Evolutionary conservation across 2,329 filamentous ascomycete genomes (phyloP).

Genomic region (Aspergillus sergii): DNA sequence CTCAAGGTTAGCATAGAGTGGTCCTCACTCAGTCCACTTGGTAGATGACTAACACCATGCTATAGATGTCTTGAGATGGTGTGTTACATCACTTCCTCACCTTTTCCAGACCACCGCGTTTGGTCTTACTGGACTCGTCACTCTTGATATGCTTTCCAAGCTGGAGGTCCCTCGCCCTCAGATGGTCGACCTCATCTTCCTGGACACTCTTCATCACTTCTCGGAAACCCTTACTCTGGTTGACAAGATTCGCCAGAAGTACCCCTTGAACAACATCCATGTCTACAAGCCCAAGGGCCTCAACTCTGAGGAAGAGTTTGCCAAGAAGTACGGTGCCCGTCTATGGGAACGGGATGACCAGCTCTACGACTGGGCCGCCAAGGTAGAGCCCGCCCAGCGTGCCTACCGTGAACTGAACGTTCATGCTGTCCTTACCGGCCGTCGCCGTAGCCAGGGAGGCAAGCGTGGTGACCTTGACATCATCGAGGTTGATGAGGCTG

Average conservation of each 20-base stretch:
- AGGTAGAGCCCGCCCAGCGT: conserved; percentile 93
- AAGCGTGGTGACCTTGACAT: conserved; percentile 89
- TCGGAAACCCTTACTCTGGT: conserved; percentile 74
- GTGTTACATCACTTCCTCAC: conserved; percentile 84
- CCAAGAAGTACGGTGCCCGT: conserved; percentile 75
- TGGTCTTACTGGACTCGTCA: conserved; percentile 77
- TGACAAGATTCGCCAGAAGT: conserved; percentile 72
- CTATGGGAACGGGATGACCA: conserved; percentile 86
- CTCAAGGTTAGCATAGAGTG: conserved; percentile 59
- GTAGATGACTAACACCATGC: conserved; percentile 15
- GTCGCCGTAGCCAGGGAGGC: conserved; percentile 87
- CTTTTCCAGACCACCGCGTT: conserved; percentile 87
- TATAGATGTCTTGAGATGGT: conserved; percentile 84
- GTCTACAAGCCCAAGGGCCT: conserved; percentile 83
- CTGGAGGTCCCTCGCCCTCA: conserved; percentile 51
- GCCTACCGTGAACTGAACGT: conserved; percentile 87
- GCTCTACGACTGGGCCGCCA: conserved; percentile 94
- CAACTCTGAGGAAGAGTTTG: conserved; percentile 75
- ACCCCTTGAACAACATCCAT: conserved; percentile 80
- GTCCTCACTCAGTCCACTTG: conserved; percentile 10
- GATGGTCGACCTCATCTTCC: conserved; percentile 65
- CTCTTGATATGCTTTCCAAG: conserved; percentile 69
- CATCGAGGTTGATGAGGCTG: conserved; percentile 88
- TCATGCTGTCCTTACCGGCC: conserved; percentile 87
- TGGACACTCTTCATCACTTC: conserved; percentile 84